A percentile compares a stretch with the other conserved stretches of the same genome.
These are phyloP conservation scores for Pichia nakasei DNA, from an alignment of 805 yeast genomes.

Conservation along the genomic window DNA sequence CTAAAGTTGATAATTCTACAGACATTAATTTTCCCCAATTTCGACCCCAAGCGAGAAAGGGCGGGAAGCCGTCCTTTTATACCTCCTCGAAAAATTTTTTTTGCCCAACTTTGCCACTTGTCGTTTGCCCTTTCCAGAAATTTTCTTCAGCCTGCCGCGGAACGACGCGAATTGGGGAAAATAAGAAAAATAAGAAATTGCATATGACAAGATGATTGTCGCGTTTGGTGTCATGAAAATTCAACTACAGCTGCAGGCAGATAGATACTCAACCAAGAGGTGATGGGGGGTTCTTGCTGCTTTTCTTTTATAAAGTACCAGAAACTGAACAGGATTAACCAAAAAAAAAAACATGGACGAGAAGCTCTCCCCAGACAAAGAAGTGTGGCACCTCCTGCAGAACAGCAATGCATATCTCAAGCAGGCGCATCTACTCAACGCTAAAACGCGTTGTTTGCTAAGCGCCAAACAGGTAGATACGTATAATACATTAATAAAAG, in stretches of 20 bases:
- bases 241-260: too few species aligned
- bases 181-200: too few species aligned
- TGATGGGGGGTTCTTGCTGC: too few species aligned
- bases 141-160: neutral
- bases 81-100: conserved; percentile 6
- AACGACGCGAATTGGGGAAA: neutral
- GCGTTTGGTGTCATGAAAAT: too few species aligned
- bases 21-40: too few species aligned
- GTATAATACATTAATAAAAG: conserved; percentile 27
- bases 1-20: neutral
- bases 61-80: conserved; percentile 10
- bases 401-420: neutral
- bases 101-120: neutral
- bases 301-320: too few species aligned
- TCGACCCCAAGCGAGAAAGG: neutral
- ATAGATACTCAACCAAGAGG: too few species aligned
- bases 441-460: neutral
- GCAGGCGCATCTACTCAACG: neutral
- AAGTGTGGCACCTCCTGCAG: neutral
- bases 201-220: too few species aligned
- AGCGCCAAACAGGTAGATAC: neutral
- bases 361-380: neutral
- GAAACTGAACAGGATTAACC: too few species aligned
- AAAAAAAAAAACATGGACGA: neutral
- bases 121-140: neutral